Evolutionary conservation across 2,329 filamentous ascomycete species (phyloP), one percentile per base, ranked within the genome.

Genomic region (Harringtonia aguacate): DNA sequence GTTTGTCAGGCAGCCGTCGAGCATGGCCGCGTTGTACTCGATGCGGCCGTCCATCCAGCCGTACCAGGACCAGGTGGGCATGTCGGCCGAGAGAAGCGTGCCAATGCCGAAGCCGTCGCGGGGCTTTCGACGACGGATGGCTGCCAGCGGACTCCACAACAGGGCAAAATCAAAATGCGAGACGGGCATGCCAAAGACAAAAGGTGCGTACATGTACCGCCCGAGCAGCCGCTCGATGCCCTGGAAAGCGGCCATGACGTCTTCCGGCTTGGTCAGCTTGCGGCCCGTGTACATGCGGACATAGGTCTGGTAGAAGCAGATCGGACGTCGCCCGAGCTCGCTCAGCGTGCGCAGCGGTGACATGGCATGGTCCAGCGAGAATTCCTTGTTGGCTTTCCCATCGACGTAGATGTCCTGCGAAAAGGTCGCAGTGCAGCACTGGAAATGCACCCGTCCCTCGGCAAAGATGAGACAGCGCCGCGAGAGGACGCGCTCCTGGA

Each of bases 401-500:
- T 61, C 59, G 4, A 55, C 46, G 18, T 55, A 49, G 13, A 60
- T 53, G 40, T 60, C 55, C 37, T 60, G 55, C 3, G 56, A 56
- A 49, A 54, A 54, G n/a, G 45, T 40, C 6, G 46, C 48, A 8
- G 47, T 46, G 10, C 49, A 47, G 43, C 61, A 62, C 39, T 61
- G 56, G 27, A 59, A 62, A 45, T 58, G 60, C 2, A 61, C 49
- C 10, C 54, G 48, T 0, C 52, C 52, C 7, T 57, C 49, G 4
- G 58, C 57, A 31, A 66, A 65, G 12, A 64, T 55, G 1, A 66
- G 52, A 35, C 58, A 59, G 8, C 62, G 52, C 7, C 53, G 43
- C 0, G 62, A 62, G 2, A 64, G 56, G 22, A 65, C 51, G 27
- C 58, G 50, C 48, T 65, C 61, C 49, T 65, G 62, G 43, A 63